Evolutionary conservation across 176 grass and related monocot species (phyloP).

Genomic region (Canna indica): DNA sequence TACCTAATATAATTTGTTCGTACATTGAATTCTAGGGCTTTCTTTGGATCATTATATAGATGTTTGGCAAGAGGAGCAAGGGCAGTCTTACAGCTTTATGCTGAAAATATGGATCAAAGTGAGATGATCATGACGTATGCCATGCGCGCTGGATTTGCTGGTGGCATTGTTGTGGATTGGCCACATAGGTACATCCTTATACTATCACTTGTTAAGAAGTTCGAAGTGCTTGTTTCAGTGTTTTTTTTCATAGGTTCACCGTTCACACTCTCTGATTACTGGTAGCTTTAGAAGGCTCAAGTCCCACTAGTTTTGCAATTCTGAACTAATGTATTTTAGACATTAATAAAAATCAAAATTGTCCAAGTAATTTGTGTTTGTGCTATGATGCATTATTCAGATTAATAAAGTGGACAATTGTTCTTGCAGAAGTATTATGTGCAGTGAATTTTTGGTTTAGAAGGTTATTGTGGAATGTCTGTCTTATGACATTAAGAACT

Average conservation of each 20-base stretch:
- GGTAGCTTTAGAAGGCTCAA: neutral
- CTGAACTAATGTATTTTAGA: neutral
- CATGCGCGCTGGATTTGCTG: constrained; percentile 95
- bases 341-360: neutral
- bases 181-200: constrained; percentile 53
- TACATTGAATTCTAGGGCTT: constrained; percentile 51
- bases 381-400: neutral
- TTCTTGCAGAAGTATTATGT: too few relatives aligned
- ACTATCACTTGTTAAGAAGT: neutral
- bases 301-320: neutral
- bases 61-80: constrained; percentile 86
- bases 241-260: too few relatives aligned
- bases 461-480: too few relatives aligned
- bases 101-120: constrained; percentile 90
- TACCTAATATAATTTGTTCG: neutral
- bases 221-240: neutral
- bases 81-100: constrained; percentile 91
- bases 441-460: too few relatives aligned
- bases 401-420: too few relatives aligned
- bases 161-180: constrained; percentile 86
- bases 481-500: too few relatives aligned
- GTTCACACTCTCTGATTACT: neutral
- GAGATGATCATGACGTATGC: constrained; percentile 92
- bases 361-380: neutral
- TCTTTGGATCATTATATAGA: constrained; percentile 95